Evolutionary conservation across 2,329 filamentous ascomycete species (phyloP), one percentile per base, ranked within the genome.

Genomic region (Ophiocordyceps camponoti-leonardi): DNA sequence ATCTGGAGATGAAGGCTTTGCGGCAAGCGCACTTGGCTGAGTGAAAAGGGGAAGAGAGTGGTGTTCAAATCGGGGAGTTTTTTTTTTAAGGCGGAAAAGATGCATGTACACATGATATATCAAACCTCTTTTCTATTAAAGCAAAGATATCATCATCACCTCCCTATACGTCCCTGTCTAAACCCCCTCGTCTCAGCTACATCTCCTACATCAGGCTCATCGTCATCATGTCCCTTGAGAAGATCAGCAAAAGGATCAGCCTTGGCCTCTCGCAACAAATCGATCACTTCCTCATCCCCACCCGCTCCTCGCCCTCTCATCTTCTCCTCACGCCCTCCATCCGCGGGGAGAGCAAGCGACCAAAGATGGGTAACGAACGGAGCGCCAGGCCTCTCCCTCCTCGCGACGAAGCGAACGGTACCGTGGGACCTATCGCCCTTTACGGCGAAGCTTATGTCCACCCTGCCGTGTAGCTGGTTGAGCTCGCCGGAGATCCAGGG

Each of bases 381-480:
- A 35, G 68, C 70, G 54, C 75, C 73, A 47, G 68, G 53, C 8
- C 63, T 65, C 53, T 74, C 79, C 58, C 92, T 74, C 59, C 75
- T 69, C 67, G 85, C 92, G 53, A 72, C 75, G 63, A 98, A 93
- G 57, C 77, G 75, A 75, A 95, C 92, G 58, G 78, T 71, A 8
- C 79, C 92, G 53, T 70, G 67, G 47, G 65, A 68, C 59, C 72
- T 79, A 28, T 78, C 85, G 39, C 92, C 92, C 65, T 84, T 86
- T 26, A 98, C 92, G 65, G 77, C 73, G 62, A 94, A 96, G 46
- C 67, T 68, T 48, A 98, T 85, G 69, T 96, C 73, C 61, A 98
- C 94, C 55, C 78, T 72, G 22, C 92, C 92, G 64, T 90, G 86
- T 61, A 96, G 66, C 69, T 94, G 90, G 66, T 95, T 93, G 73